Base-by-base conservation (phyloP, 2,329 filamentous ascomycete genomes). In the Aspergillus fumigatiaffinis region DNA sequence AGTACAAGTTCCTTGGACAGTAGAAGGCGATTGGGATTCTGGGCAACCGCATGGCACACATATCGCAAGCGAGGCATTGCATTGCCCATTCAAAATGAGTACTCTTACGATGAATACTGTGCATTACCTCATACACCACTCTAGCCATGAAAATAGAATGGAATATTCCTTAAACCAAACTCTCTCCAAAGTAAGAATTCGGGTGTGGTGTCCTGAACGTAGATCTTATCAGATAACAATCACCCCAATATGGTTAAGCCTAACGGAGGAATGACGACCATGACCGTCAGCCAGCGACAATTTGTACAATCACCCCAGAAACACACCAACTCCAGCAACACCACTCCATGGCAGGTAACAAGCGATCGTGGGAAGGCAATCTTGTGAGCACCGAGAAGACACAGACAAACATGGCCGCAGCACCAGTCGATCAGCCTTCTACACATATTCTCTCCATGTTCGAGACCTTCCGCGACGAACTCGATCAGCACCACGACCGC, bases 401-500 rank as follows among this genome's bases (percentile, higher is more conserved):
- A 42, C 54, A 60, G 10, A 21, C 38, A 50, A 51, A 61, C 21
- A 56, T 50, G 38, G 58, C 35, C 29, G 50, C 26, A 23, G 59
- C 64, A 46, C 52, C 57, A 3, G 56, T 53, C 21, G 46, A 62
- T 20, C 63, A 71, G 12, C 47, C 66, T 4, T 53, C 60, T 3
- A 80, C 79, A 56, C 76, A 78, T 1, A 80, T 81, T 60, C 72
- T 82, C 59, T 72, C 87, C 63, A 92, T 97, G 83, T 99, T 99
- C 72, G 88, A 91, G 73, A 78, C 74, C 7, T 96, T 97, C 73
- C 88, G 92, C 52, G 82, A 88, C 68, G 92, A 97, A 76, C 81
- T 99, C 28, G 94, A 99, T 70, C 86, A 94, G 76, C 93, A 97
- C 72, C 91, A 99, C 74, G 94, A 97, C 75, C 87, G 94, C 17